Conservation (phyloP, 1,284 basidiomycete genomes). For the Marasmius sp. region DNA sequence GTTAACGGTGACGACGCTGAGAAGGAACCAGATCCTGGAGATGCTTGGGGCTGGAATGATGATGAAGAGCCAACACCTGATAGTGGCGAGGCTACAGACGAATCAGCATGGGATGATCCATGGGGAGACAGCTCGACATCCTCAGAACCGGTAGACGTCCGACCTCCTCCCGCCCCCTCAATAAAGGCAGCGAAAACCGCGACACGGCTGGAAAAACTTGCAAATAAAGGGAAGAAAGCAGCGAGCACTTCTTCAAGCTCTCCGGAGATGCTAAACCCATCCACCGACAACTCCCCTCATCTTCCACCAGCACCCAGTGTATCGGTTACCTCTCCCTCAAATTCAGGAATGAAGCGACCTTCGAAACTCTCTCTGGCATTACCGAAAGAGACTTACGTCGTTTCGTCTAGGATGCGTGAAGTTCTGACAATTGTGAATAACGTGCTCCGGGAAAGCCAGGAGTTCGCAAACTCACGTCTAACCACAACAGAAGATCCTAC, state of each 20-base stretch:
- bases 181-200: conserved; percentile 45
- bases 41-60: conserved; percentile 72
- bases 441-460: conserved; percentile 56
- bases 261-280: conserved; percentile 16
- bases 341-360: conserved; percentile 12
- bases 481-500: conserved; percentile 36
- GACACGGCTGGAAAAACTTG: conserved; percentile 57
- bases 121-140: conserved; percentile 41
- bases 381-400: conserved; percentile 57
- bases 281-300: conserved; percentile 14
- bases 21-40: conserved; percentile 38
- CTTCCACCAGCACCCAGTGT: conserved; percentile 16
- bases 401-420: conserved; percentile 54
- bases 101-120: conserved; percentile 54
- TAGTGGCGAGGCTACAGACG: conserved; percentile 27
- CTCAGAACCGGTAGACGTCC: conserved; percentile 19
- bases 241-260: conserved; percentile 20
- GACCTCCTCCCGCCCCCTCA: conserved; percentile 27
- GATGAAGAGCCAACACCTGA: conserved; percentile 26
- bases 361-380: conserved; percentile 19
- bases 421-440: conserved; percentile 62
- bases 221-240: conserved; percentile 50
- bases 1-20: conserved; percentile 18
- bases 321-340: conserved; percentile 14
- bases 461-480: conserved; percentile 55